Evolutionary conservation across 1,139 yeast species (phyloP), one percentile per base, ranked within the genome.

Genomic region (Taphrina flavorubra): DNA sequence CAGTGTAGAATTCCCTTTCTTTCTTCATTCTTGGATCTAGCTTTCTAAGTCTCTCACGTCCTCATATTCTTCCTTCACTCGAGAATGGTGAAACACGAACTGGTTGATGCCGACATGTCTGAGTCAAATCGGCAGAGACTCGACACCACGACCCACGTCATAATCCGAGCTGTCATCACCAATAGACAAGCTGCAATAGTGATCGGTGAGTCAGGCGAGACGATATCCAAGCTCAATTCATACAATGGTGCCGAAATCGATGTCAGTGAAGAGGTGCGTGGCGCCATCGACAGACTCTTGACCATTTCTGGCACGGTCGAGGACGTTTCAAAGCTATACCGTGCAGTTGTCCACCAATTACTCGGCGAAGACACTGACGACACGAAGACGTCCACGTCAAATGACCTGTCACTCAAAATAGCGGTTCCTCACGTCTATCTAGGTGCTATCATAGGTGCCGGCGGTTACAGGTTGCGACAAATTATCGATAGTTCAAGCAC

Each of bases 401-500:
- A 84, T 53, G 81, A 82, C 66, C 84, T 86, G 72, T 84, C 84
- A 67, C 78, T 91, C 72, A 83, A 87, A 72, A 76, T 91, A 18
- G 79, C 91, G 69, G 83, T 92, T 47, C 96, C 97, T 1, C 94
- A 90, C 77, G 87, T 89, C 1, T 79, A 89, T 76, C 89, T 90
- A 81, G 97, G 97, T 0, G 88, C 85, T 73, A 83, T 92, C 64
- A 91, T 91, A 73, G 97, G 97, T 14, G 88, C 88, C 74, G 87
- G 83, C 69, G 96, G 97, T 11, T 80, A 85, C 18, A 85, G 86
- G 73, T 87, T 92, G 75, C 82, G 92, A 71, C 95, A 90, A 76
- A 89, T 92, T 73, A 96, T 90, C 78, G 92, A 88, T 69, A 84
- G 84, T 70, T 89, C 96, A 8, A 92, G 95, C 4, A 95, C 97